These are phyloP conservation scores for Arthrobotrys entomopaga DNA, from an alignment of 2,329 filamentous ascomycete genomes.

Conservation along the genomic window DNA sequence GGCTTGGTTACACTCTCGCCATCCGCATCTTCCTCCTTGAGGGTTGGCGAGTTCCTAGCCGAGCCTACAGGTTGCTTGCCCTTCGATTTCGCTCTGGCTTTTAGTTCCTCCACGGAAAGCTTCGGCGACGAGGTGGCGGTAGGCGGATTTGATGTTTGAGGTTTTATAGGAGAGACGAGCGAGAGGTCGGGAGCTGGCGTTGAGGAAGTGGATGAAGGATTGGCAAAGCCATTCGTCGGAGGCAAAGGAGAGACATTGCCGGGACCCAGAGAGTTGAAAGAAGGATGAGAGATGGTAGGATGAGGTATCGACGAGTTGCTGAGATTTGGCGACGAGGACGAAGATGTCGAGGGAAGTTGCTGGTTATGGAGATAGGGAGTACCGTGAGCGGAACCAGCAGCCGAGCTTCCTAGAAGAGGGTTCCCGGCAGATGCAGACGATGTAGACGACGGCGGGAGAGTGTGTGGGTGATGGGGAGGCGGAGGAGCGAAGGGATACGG, in stretches of 20 bases:
- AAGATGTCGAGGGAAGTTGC: conserved; percentile 32
- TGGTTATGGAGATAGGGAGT: conserved; percentile 51
- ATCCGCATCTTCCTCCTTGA: conserved; percentile 43
- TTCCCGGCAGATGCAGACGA: conserved; percentile 25
- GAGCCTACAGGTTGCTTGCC: conserved; percentile 40
- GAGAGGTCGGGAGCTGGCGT: conserved; percentile 41
- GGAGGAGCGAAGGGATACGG: conserved; percentile 43
- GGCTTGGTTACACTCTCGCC: conserved; percentile 24
- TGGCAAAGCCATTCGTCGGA: conserved; percentile 48
- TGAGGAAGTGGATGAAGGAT: conserved; percentile 32
- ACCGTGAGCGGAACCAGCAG: conserved; percentile 26
- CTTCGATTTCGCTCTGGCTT: conserved; percentile 42
- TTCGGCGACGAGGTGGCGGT: conserved; percentile 45
- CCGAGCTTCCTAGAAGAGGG: conserved; percentile 20
- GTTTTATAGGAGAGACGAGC: conserved; percentile 43
- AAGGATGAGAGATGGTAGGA: conserved; percentile 30
- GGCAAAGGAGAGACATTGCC: conserved; percentile 46
- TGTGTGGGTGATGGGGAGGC: conserved; percentile 30
- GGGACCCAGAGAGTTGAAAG: conserved; percentile 32
- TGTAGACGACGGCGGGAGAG: conserved; percentile 29
- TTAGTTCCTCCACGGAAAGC: conserved; percentile 45
- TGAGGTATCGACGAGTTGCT: conserved; percentile 52
- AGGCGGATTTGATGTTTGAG: conserved; percentile 34
- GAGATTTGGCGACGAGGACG: conserved; percentile 46
- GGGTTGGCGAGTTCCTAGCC: conserved; percentile 32